A percentile compares a stretch with the other conserved stretches of the same genome.
These are phyloP conservation scores for Sanghuangporus sanghuang DNA, from an alignment of 1,284 basidiomycete species.

Conservation along the genomic window DNA sequence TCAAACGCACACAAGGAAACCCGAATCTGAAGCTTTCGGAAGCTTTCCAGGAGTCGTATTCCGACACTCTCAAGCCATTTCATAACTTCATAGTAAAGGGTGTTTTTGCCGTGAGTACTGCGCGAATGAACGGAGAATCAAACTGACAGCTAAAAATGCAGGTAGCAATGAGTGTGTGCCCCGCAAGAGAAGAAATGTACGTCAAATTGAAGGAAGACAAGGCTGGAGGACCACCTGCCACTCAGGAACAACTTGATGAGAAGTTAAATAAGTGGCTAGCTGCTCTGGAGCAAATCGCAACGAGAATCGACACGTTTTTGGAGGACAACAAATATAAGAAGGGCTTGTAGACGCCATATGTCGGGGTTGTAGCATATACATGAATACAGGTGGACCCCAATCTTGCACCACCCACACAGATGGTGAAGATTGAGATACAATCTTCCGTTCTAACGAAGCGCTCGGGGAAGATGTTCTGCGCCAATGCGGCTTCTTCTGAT, in stretches of 20 bases:
- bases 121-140: background rate
- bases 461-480: background rate
- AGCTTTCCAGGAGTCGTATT: conserved; percentile 85
- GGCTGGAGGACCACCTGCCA: conserved; percentile 1
- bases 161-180: conserved; percentile 63
- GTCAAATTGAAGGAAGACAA: conserved; percentile 37
- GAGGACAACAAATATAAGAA: conserved; percentile 9
- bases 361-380: background rate
- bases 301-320: conserved; percentile 11
- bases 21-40: conserved; percentile 63
- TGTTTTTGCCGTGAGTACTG: conserved; percentile 70
- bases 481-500: background rate
- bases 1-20: conserved; percentile 71
- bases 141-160: conserved; percentile 20
- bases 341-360: conserved; percentile 1
- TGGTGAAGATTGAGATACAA: background rate
- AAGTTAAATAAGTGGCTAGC: conserved; percentile 12
- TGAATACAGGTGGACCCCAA: background rate
- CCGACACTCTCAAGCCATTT: conserved; percentile 75
- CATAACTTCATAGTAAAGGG: conserved; percentile 88
- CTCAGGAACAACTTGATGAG: conserved; percentile 9
- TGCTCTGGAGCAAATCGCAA: conserved; percentile 8
- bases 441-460: background rate
- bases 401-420: background rate
- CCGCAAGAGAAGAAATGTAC: conserved; percentile 55